These are phyloP conservation scores for Claviceps sorghi DNA, from an alignment of 2,329 filamentous ascomycete species.

Conservation along the genomic window DNA sequence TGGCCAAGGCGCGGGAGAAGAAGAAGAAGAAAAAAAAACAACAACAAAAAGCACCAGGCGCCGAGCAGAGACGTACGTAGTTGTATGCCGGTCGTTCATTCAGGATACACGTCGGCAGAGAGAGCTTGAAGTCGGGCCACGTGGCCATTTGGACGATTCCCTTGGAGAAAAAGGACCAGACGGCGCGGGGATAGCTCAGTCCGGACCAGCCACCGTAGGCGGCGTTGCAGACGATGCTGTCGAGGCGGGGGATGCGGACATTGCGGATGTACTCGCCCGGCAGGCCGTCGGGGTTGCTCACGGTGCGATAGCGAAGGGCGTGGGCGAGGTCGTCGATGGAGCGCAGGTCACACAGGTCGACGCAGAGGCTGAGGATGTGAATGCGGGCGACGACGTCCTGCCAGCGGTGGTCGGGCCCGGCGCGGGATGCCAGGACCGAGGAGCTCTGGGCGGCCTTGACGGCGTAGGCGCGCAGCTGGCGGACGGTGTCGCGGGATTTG, in stretches of 20 bases:
- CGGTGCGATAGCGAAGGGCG: conserved; percentile 26
- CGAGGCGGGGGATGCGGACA: conserved; percentile 52
- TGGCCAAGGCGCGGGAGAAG: no score
- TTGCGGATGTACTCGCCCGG: conserved; percentile 24
- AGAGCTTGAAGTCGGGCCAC: conserved; percentile 64
- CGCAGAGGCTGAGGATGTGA: conserved; percentile 42
- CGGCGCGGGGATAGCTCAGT: conserved; percentile 51
- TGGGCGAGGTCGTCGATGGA: conserved; percentile 35
- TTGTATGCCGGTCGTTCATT: conserved; percentile 22
- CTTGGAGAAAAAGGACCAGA: conserved; percentile 36
- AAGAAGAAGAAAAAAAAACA: not conserved
- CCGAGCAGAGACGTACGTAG: conserved; percentile 15
- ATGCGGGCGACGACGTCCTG: conserved; percentile 33
- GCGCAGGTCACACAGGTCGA: conserved; percentile 46
- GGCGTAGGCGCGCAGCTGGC: conserved; percentile 46
- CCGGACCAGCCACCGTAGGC: conserved; percentile 78
- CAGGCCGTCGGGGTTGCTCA: conserved; percentile 30
- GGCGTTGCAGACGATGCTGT: conserved; percentile 72
- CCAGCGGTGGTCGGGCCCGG: conserved; percentile 19
- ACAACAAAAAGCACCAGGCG: not conserved
- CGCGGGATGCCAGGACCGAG: conserved; percentile 21
- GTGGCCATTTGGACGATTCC: conserved; percentile 56
- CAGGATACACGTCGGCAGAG: conserved; percentile 31
- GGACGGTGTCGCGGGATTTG: conserved; percentile 62
- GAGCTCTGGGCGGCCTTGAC: conserved; percentile 27